Evolutionary conservation across 2,329 filamentous ascomycete genomes (phyloP).

Genomic region (Clarireedia homoeocarpa): DNA sequence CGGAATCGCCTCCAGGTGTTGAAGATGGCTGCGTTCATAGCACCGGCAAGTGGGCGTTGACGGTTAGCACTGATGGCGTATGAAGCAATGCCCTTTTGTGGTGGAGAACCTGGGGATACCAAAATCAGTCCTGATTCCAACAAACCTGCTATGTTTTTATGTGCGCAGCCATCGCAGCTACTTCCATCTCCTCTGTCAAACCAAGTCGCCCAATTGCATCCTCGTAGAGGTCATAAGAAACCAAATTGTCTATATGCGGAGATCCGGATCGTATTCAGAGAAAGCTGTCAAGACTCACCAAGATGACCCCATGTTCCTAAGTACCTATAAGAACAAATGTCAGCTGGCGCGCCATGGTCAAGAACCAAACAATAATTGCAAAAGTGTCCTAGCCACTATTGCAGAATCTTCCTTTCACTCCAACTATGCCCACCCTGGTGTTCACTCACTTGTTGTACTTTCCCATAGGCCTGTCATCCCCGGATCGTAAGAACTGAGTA

Average conservation of each 20-base stretch:
- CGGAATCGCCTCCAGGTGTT: conserved; percentile 87
- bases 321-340: conserved; percentile 22
- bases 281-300: conserved; percentile 25
- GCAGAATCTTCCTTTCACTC: conserved; percentile 7
- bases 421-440: background rate
- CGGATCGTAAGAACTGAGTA: conserved; percentile 27
- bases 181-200: background rate
- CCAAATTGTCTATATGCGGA: background rate
- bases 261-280: background rate
- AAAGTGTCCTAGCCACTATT: background rate
- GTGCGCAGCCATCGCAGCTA: background rate
- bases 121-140: conserved; percentile 15
- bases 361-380: too few species aligned
- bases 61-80: conserved; percentile 82
- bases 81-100: conserved; percentile 55
- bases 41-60: conserved; percentile 77
- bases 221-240: background rate
- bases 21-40: conserved; percentile 78
- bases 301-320: conserved; percentile 29
- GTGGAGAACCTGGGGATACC: conserved; percentile 42
- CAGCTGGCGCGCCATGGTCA: conserved; percentile 16
- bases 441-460: conserved; percentile 31
- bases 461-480: conserved; percentile 27
- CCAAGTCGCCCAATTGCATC: too few species aligned
- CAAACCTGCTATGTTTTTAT: background rate